Evolutionary conservation across 495 filamentous ascomycete genomes (phyloP).

Genomic region (Recurvomyces mirabilis): DNA sequence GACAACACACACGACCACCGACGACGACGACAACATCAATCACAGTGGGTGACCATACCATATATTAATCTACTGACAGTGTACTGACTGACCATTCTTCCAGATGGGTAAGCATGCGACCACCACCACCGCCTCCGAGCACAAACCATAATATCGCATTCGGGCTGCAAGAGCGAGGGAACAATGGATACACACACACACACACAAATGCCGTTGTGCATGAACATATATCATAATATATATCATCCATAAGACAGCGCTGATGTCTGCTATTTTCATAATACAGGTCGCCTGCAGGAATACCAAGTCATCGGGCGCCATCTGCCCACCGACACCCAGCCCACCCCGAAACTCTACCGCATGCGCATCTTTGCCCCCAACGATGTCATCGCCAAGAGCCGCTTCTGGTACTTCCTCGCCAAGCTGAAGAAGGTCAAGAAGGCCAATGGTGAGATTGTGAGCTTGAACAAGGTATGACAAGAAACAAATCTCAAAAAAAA

Average conservation of each 20-base stretch:
- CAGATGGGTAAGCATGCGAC: slow-evolving; percentile 39
- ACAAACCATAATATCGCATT: neutral
- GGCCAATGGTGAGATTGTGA: slow-evolving; percentile 97
- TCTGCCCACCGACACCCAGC: slow-evolving; percentile 89
- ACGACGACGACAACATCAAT: slow-evolving; percentile 11
- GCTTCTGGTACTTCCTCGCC: slow-evolving; percentile 99
- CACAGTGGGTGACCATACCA: slow-evolving; percentile 10
- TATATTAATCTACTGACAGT: neutral
- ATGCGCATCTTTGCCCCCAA: slow-evolving; percentile 99
- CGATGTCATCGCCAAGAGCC: slow-evolving; percentile 92
- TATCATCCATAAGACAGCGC: slow-evolving; percentile 18
- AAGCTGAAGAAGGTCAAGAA: slow-evolving; percentile 99
- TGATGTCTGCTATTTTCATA: slow-evolving; percentile 24
- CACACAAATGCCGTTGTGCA: no score
- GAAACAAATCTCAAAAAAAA: neutral
- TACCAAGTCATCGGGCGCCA: slow-evolving; percentile 99
- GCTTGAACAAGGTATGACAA: slow-evolving; percentile 67
- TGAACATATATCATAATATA: slow-evolving; percentile 3
- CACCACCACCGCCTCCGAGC: neutral
- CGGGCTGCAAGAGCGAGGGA: neutral
- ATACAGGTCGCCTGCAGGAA: slow-evolving; percentile 89
- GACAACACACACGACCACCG: slow-evolving; percentile 17
- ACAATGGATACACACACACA: slow-evolving; percentile 41
- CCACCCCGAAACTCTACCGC: slow-evolving; percentile 94
- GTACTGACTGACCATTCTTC: neutral